Conservation (phyloP, 139 green algal species). For the Tetradesmus obliquus region DNA sequence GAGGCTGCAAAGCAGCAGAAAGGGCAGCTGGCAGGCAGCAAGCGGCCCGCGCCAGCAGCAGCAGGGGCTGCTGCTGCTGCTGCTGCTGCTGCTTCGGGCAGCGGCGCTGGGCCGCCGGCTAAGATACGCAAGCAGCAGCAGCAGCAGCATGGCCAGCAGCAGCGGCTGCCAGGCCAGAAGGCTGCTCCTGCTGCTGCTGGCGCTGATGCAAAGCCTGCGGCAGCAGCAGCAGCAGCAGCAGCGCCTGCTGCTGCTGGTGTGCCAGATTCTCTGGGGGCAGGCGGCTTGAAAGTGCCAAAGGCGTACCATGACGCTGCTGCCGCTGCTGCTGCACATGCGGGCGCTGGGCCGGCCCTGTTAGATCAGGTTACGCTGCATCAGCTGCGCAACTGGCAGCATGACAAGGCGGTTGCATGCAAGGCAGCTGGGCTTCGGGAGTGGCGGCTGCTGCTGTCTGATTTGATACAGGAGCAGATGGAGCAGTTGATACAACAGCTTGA, state of each 20-base stretch:
- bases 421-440: not conserved
- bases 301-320: not conserved
- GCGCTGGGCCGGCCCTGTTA: not conserved
- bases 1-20: not conserved
- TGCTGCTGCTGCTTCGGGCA: not conserved
- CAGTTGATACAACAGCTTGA: not conserved
- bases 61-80: not conserved
- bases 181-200: not conserved
- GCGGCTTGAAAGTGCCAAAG: not conserved
- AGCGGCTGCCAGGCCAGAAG: not conserved
- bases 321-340: not conserved
- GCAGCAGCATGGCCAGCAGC: not conserved
- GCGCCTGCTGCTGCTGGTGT: not conserved
- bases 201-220: not conserved
- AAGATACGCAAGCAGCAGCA: not conserved
- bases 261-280: not conserved
- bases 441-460: not conserved
- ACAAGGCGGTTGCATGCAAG: not conserved
- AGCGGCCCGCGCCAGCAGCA: not conserved
- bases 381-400: not conserved
- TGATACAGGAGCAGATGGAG: not conserved
- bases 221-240: not conserved
- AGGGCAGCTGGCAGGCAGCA: not conserved
- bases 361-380: not conserved
- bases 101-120: not conserved